Conservation (phyloP, 495 filamentous ascomycete species). For the Penicillium nucicola region DNA sequence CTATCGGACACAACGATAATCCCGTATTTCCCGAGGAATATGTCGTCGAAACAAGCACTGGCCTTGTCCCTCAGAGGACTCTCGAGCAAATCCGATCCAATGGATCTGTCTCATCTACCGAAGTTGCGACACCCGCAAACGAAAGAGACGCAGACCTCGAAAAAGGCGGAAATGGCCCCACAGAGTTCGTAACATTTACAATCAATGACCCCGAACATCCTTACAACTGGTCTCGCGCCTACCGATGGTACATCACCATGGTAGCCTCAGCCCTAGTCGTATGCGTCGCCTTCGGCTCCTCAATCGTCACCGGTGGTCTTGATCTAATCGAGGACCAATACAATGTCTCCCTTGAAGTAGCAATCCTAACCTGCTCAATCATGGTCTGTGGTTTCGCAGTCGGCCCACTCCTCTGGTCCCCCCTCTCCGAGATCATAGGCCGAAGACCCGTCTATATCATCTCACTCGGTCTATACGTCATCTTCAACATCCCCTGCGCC, state of each 20-base stretch:
- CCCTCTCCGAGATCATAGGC: slow-evolving; percentile 75
- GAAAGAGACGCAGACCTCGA: slow-evolving; percentile 12
- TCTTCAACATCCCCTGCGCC: slow-evolving; percentile 59
- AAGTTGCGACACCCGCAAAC: background rate
- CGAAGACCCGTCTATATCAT: slow-evolving; percentile 55
- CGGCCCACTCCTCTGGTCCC: slow-evolving; percentile 56
- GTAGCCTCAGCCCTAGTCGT: slow-evolving; percentile 53
- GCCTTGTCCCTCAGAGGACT: slow-evolving; percentile 26
- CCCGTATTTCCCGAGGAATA: slow-evolving; percentile 35
- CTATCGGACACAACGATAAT: slow-evolving; percentile 15
- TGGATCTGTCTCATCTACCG: slow-evolving; percentile 6
- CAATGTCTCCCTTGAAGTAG: slow-evolving; percentile 58
- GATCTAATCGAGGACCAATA: slow-evolving; percentile 56
- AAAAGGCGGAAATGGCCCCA: slow-evolving; percentile 14
- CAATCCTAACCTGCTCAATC: slow-evolving; percentile 49
- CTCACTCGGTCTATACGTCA: slow-evolving; percentile 46
- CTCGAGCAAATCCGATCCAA: slow-evolving; percentile 23
- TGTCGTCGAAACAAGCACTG: slow-evolving; percentile 27
- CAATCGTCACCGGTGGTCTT: slow-evolving; percentile 63
- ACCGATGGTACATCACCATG: slow-evolving; percentile 59
- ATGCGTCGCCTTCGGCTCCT: slow-evolving; percentile 52
- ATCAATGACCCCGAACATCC: slow-evolving; percentile 50
- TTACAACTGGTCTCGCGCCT: slow-evolving; percentile 45
- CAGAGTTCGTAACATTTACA: slow-evolving; percentile 31
- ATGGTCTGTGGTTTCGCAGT: slow-evolving; percentile 43